phyloP scores from a whole-genome alignment of 2,329 filamentous ascomycete species.

The Cercospora sp. region DNA sequence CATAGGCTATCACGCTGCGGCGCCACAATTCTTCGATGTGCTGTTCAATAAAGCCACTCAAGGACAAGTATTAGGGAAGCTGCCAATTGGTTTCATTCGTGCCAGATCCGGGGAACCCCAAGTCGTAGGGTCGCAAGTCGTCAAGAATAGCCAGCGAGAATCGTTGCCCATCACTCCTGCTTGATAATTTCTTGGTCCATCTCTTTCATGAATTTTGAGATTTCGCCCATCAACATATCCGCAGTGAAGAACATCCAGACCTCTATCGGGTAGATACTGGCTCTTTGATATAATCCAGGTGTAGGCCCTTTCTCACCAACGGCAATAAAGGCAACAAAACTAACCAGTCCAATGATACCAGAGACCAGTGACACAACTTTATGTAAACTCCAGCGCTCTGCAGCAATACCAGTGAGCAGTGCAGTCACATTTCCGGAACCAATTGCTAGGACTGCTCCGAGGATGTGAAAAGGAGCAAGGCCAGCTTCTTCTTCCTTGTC shows the following conservation, averaged over 20 bases:
- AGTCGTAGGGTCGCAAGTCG: neutral
- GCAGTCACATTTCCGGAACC: constrained; percentile 16
- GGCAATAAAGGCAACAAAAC: constrained; percentile 7
- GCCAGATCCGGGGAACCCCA: neutral
- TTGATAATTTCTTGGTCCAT: constrained; percentile 2
- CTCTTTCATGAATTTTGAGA: constrained; percentile 3
- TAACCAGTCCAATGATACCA: constrained; percentile 8
- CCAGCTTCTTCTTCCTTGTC: constrained; percentile 13
- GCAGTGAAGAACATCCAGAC: constrained; percentile 17
- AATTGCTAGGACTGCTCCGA: constrained; percentile 18
- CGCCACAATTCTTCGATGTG: no score
- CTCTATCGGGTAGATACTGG: constrained; percentile 17
- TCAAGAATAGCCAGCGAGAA: neutral
- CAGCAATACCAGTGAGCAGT: constrained; percentile 13
- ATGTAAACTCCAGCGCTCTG: constrained; percentile 8
- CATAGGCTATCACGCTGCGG: no score
- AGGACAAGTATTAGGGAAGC: no score
- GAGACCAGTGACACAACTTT: constrained; percentile 9
- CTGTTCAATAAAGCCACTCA: no score
- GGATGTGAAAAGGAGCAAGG: constrained; percentile 1
- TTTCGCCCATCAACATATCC: constrained; percentile 4
- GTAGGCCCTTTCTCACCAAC: neutral
- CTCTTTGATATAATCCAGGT: constrained; percentile 16
- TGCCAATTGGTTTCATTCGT: no score
- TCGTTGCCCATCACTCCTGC: neutral